Evolutionary conservation across 106 monocot genomes (phyloP).

Genomic region (Gastrodia elata): DNA sequence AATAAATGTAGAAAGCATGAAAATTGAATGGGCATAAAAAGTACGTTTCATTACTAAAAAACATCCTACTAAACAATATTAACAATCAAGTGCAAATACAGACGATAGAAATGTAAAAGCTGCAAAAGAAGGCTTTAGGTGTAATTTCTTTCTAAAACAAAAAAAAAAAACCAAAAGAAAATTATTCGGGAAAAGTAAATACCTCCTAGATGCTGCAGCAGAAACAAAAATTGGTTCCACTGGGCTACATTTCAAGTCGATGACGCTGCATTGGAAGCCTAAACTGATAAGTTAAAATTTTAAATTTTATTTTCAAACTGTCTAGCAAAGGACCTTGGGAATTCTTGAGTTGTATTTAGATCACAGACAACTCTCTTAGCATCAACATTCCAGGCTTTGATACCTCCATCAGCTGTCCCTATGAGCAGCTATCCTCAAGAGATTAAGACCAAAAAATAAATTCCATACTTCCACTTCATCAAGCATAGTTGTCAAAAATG

Average conservation of each 20-base stretch:
- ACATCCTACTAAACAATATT: background rate
- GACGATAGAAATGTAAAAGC: background rate
- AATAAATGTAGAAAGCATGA: background rate
- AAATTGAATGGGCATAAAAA: background rate
- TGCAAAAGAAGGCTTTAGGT: background rate
- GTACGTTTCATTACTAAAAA: background rate
- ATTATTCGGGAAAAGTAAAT: conserved; percentile 2
- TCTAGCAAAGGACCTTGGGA: conserved; percentile 52
- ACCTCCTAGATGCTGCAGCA: conserved; percentile 93
- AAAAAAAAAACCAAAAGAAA: background rate
- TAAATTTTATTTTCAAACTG: background rate
- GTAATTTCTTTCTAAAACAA: conserved; percentile 5
- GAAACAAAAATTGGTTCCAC: conserved; percentile 94
- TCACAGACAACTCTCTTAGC: conserved; percentile 99
- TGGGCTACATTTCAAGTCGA: conserved; percentile 93
- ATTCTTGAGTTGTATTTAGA: conserved; percentile 65
- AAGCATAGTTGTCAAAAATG: background rate
- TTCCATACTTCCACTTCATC: conserved; percentile 5
- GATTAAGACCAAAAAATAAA: conserved; percentile 17
- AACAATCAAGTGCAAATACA: background rate
- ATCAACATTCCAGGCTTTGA: conserved; percentile 99
- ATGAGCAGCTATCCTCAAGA: conserved; percentile 81
- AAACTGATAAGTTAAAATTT: background rate
- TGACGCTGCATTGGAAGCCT: conserved; percentile 34
- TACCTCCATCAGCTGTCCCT: conserved; percentile 91